Conservation (phyloP, 495 filamentous ascomycete species). For the Pseudomonodictys pantanalensis region DNA sequence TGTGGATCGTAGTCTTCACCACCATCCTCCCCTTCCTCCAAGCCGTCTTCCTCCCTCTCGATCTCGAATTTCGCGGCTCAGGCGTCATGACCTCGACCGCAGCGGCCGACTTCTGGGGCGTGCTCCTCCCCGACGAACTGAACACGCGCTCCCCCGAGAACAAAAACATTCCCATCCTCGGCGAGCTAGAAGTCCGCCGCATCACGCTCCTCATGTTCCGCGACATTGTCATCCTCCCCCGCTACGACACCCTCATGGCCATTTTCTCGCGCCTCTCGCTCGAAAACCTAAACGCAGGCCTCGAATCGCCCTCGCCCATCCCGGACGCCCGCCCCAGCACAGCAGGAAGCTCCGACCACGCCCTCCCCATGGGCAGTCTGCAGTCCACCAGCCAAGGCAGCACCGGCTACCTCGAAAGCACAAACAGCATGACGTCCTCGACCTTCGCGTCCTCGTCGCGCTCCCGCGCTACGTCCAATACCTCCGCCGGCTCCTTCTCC, state of each 20-base stretch:
- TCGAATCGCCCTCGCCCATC: slow-evolving; percentile 28
- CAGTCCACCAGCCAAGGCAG: slow-evolving; percentile 13
- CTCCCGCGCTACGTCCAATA: slow-evolving; percentile 75
- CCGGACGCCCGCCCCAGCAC: slow-evolving; percentile 48
- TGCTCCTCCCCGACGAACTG: slow-evolving; percentile 44
- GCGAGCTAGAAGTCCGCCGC: slow-evolving; percentile 78
- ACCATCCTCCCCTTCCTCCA: slow-evolving; percentile 91
- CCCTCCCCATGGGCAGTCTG: slow-evolving; percentile 8
- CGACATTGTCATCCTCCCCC: slow-evolving; percentile 78
- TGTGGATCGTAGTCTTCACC: slow-evolving; percentile 90
- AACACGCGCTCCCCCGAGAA: slow-evolving; percentile 27
- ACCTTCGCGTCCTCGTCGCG: slow-evolving; percentile 25
- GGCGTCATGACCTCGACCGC: slow-evolving; percentile 76
- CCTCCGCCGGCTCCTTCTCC: slow-evolving; percentile 61
- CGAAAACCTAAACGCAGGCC: slow-evolving; percentile 66
- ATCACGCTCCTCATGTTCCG: slow-evolving; percentile 88
- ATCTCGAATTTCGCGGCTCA: slow-evolving; percentile 86
- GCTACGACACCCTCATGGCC: slow-evolving; percentile 78
- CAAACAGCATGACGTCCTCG: slow-evolving; percentile 46
- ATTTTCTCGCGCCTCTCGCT: slow-evolving; percentile 90
- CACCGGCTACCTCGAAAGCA: slow-evolving; percentile 52
- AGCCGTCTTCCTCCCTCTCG: slow-evolving; percentile 90
- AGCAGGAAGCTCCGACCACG: slow-evolving; percentile 10
- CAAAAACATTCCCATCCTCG: slow-evolving; percentile 44
- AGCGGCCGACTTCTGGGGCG: slow-evolving; percentile 84